Conservation (phyloP, 2,329 filamentous ascomycete species). For the Fusarium coffeatum region DNA sequence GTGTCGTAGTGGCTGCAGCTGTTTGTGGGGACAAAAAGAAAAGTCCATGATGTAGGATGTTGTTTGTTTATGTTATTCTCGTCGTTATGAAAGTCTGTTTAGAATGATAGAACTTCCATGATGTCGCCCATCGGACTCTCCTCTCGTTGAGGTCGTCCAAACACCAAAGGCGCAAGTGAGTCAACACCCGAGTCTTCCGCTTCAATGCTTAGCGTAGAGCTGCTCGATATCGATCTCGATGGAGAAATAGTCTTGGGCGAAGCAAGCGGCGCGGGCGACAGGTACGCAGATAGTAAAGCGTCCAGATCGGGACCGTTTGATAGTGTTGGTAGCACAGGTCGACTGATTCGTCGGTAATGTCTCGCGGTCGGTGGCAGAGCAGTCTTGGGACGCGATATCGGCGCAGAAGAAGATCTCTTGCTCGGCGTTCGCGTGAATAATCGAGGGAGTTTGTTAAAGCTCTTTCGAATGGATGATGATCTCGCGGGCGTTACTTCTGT, state of each 20-base stretch:
- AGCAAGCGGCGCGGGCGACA: slow-evolving; percentile 26
- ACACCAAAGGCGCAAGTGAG: slow-evolving; percentile 33
- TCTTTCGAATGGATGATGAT: slow-evolving; percentile 29
- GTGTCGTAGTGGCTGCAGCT: slow-evolving; percentile 1
- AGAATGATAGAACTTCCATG: slow-evolving; percentile 37
- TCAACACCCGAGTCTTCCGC: slow-evolving; percentile 33
- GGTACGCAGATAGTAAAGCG: slow-evolving; percentile 37
- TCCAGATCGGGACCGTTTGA: slow-evolving; percentile 33
- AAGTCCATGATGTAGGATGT: slow-evolving; percentile 4
- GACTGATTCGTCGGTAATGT: slow-evolving; percentile 40
- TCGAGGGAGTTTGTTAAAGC: slow-evolving; percentile 34
- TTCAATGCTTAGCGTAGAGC: slow-evolving; percentile 36
- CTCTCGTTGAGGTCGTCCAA: slow-evolving; percentile 34
- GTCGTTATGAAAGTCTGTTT: not conserved
- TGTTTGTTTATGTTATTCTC: not conserved
- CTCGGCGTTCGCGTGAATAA: slow-evolving; percentile 37
- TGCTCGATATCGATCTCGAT: slow-evolving; percentile 39
- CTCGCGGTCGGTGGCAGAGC: slow-evolving; percentile 21
- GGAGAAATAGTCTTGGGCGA: slow-evolving; percentile 29
- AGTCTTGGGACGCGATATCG: slow-evolving; percentile 33
- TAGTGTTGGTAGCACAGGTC: slow-evolving; percentile 34
- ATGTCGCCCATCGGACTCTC: slow-evolving; percentile 38
- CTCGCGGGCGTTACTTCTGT: slow-evolving; percentile 15
- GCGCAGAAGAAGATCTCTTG: slow-evolving; percentile 29
- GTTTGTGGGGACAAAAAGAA: slow-evolving; percentile 3